A percentile compares a stretch with the other conserved stretches of the same genome.
phyloP scores from a whole-genome alignment of 805 yeast genomes.

The Yarrowia sp. region DNA sequence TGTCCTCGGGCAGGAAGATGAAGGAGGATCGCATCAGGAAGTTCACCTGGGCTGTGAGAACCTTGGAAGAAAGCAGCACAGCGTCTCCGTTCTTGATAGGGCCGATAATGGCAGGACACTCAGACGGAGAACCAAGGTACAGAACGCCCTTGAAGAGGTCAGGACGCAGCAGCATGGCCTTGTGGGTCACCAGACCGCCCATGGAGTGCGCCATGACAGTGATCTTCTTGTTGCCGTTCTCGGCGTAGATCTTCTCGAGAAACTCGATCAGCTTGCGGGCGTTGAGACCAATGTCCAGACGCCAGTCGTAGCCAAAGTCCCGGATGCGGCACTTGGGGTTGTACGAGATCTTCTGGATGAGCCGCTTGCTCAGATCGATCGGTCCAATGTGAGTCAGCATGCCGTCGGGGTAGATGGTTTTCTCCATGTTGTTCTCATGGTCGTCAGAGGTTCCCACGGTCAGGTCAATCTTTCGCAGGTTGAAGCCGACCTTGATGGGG shows the following conservation, averaged over 20 bases:
- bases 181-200: slow-evolving; percentile 89
- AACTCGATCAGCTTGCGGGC: slow-evolving; percentile 53
- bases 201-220: slow-evolving; percentile 85
- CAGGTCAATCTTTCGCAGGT: slow-evolving; percentile 65
- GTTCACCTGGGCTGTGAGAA: slow-evolving; percentile 75
- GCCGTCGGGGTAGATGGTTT: slow-evolving; percentile 66
- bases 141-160: slow-evolving; percentile 67
- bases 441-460: slow-evolving; percentile 68
- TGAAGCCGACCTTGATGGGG: slow-evolving; percentile 80
- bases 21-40: slow-evolving; percentile 87
- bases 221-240: slow-evolving; percentile 49
- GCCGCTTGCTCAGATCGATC: slow-evolving; percentile 66
- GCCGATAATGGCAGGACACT: slow-evolving; percentile 82
- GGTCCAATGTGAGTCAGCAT: slow-evolving; percentile 83
- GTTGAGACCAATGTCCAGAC: slow-evolving; percentile 62
- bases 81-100: slow-evolving; percentile 81
- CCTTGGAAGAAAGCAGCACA: slow-evolving; percentile 68
- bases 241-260: slow-evolving; percentile 43
- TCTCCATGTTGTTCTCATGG: slow-evolving; percentile 59
- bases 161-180: slow-evolving; percentile 68
- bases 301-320: slow-evolving; percentile 93
- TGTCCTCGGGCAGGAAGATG: slow-evolving; percentile 71
- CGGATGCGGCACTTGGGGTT: slow-evolving; percentile 57
- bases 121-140: slow-evolving; percentile 80
- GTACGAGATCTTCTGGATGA: slow-evolving; percentile 51